Conservation (phyloP, 495 filamentous ascomycete species). For the Poronia punctata region DNA sequence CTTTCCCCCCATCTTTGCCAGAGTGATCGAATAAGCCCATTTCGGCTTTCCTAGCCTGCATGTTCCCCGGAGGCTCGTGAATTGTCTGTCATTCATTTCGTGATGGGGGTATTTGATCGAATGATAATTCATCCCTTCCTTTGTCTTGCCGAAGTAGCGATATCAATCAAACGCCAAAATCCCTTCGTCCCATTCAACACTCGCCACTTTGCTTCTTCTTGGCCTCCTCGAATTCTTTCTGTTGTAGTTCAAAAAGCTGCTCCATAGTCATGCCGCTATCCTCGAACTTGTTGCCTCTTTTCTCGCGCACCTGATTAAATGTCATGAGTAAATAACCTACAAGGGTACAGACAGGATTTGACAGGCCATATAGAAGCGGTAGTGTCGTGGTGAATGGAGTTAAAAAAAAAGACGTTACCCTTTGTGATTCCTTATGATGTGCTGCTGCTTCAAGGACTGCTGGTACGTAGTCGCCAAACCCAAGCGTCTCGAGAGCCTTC, state of each 20-base stretch:
- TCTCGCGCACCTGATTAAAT: slow-evolving; percentile 70
- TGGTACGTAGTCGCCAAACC: slow-evolving; percentile 82
- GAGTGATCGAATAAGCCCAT: too few relatives aligned
- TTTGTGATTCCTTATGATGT: slow-evolving; percentile 86
- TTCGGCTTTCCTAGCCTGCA: too few relatives aligned
- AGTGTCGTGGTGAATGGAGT: neutral
- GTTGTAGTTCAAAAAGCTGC: slow-evolving; percentile 79
- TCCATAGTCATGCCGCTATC: slow-evolving; percentile 85
- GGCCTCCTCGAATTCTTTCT: slow-evolving; percentile 83
- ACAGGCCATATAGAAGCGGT: too few relatives aligned
- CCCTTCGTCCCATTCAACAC: neutral
- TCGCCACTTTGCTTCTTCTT: slow-evolving; percentile 38
- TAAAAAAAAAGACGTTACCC: slow-evolving; percentile 48
- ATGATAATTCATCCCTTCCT: too few relatives aligned
- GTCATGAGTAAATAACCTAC: neutral
- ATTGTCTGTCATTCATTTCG: too few relatives aligned
- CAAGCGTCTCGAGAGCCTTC: slow-evolving; percentile 80
- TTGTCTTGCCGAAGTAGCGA: too few relatives aligned
- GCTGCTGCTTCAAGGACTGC: slow-evolving; percentile 81
- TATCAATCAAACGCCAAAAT: too few relatives aligned
- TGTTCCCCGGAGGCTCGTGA: too few relatives aligned
- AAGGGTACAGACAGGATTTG: neutral
- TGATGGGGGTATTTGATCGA: too few relatives aligned
- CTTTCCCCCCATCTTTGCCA: too few relatives aligned
- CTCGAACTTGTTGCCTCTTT: slow-evolving; percentile 94